Percentiles rank a stretch among this genome's conserved stretches.
Evolutionary conservation across 768 basidiomycete genomes (phyloP).

Genomic region (Roridomyces roridus): DNA sequence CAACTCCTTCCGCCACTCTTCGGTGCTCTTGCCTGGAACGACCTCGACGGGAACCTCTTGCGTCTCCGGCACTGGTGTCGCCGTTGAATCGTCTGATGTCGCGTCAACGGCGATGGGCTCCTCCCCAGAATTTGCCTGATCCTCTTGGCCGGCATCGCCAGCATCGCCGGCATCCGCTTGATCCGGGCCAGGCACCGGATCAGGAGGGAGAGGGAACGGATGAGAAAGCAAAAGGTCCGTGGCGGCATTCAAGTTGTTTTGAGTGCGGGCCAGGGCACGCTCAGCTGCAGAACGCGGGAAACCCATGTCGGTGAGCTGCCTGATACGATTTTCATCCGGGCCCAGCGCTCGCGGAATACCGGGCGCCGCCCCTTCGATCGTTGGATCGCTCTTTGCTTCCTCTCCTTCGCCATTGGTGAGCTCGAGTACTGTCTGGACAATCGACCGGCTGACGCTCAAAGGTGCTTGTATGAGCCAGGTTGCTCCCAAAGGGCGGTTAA

Average conservation of each 20-base stretch:
- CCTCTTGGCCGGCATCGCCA: constrained; percentile 8
- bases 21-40: constrained; percentile 51
- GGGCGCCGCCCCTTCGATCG: constrained; percentile 36
- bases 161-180: constrained; percentile 17
- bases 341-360: constrained; percentile 45
- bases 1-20: constrained; percentile 72
- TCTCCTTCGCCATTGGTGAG: constrained; percentile 85
- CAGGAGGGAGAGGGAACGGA: constrained; percentile 78
- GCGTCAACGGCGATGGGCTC: constrained; percentile 12
- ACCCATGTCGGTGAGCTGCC: constrained; percentile 94
- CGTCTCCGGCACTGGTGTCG: constrained; percentile 13
- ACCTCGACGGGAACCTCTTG: constrained; percentile 8
- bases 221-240: constrained; percentile 86
- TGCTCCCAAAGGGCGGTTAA: constrained; percentile 80
- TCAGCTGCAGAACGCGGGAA: constrained; percentile 90
- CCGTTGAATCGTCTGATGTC: background rate
- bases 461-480: constrained; percentile 83
- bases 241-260: constrained; percentile 89
- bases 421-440: constrained; percentile 80
- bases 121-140: constrained; percentile 1
- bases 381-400: constrained; percentile 57
- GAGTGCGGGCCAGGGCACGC: constrained; percentile 80
- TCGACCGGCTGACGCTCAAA: constrained; percentile 72
- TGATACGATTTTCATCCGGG: constrained; percentile 80
- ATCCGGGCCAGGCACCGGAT: constrained; percentile 54